These are phyloP conservation scores for Lachancea lanzarotensis DNA, from an alignment of 805 yeast species.

Conservation along the genomic window DNA sequence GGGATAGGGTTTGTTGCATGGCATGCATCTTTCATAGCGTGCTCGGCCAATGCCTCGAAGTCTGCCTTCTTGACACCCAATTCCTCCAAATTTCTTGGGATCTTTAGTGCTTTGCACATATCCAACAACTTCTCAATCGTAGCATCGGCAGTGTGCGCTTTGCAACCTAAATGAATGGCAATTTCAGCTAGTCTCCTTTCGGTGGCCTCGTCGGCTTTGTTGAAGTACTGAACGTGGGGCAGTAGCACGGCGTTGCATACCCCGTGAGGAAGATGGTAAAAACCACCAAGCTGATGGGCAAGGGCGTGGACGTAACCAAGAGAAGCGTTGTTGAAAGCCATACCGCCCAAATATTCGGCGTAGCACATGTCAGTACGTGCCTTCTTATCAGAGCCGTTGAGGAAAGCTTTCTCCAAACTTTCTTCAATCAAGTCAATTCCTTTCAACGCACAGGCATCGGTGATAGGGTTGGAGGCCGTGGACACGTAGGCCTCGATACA, in stretches of 20 bases:
- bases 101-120: slow-evolving; percentile 13
- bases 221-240: slow-evolving; percentile 34
- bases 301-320: slow-evolving; percentile 38
- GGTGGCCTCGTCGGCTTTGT: slow-evolving; percentile 10
- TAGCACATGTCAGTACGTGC: slow-evolving; percentile 40
- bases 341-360: slow-evolving; percentile 41
- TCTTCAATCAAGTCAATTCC: slow-evolving; percentile 36
- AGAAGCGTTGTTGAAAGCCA: slow-evolving; percentile 40
- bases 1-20: slow-evolving; percentile 20
- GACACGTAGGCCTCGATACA: slow-evolving; percentile 42
- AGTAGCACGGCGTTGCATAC: slow-evolving; percentile 40
- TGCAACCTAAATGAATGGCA: slow-evolving; percentile 16
- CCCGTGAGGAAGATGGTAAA: slow-evolving; percentile 40
- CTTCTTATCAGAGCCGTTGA: slow-evolving; percentile 36
- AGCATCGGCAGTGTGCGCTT: slow-evolving; percentile 15
- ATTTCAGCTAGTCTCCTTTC: slow-evolving; percentile 17
- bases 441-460: slow-evolving; percentile 38
- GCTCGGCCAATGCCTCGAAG: slow-evolving; percentile 17
- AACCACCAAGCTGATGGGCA: slow-evolving; percentile 37
- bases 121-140: slow-evolving; percentile 13
- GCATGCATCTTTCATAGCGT: slow-evolving; percentile 24
- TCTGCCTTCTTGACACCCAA: slow-evolving; percentile 20
- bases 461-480: slow-evolving; percentile 42
- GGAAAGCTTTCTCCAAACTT: slow-evolving; percentile 35
- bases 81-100: slow-evolving; percentile 19